A percentile compares a stretch with the other conserved stretches of the same genome.
These are phyloP conservation scores for Straminergon stramineum DNA, from an alignment of 225 moss, liverwort and hornwort genomes.

Conservation along the genomic window DNA sequence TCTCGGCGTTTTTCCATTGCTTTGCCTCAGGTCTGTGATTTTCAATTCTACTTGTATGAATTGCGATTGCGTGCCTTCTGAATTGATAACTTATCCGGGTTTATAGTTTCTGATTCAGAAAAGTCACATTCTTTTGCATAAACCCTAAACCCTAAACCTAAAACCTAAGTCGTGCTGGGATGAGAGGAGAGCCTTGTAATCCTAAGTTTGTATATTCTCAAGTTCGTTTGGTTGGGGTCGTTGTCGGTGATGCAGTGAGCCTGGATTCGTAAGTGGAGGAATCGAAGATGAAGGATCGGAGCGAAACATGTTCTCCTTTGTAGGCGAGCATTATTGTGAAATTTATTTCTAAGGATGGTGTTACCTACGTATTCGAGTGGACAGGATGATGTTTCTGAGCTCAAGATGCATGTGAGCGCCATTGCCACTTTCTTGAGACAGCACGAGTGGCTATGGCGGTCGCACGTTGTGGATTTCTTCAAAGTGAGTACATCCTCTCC, in stretches of 20 bases:
- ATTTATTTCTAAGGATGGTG: background rate
- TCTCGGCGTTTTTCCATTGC: background rate
- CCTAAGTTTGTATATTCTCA: background rate
- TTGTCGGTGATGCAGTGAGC: background rate
- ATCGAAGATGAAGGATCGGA: background rate
- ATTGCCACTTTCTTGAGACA: slow-evolving; percentile 23
- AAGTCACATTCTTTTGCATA: background rate
- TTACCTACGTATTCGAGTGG: background rate
- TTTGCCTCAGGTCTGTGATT: background rate
- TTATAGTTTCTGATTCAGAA: background rate
- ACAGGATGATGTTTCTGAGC: background rate
- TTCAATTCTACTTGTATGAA: background rate
- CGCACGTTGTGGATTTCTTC: slow-evolving; percentile 59
- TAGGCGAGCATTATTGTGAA: background rate
- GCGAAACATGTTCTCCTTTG: background rate
- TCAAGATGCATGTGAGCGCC: slow-evolving; percentile 19
- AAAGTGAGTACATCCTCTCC: slow-evolving; percentile 12
- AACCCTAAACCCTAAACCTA: background rate
- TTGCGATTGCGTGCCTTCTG: background rate
- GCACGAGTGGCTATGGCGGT: slow-evolving; percentile 48
- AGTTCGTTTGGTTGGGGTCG: background rate
- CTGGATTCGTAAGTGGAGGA: background rate
- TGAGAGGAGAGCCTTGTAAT: background rate
- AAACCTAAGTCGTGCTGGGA: background rate
- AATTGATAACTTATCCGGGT: background rate